phyloP scores from a whole-genome alignment of 2,329 filamentous ascomycete species.

The Sclerotiophoma versabilis region DNA sequence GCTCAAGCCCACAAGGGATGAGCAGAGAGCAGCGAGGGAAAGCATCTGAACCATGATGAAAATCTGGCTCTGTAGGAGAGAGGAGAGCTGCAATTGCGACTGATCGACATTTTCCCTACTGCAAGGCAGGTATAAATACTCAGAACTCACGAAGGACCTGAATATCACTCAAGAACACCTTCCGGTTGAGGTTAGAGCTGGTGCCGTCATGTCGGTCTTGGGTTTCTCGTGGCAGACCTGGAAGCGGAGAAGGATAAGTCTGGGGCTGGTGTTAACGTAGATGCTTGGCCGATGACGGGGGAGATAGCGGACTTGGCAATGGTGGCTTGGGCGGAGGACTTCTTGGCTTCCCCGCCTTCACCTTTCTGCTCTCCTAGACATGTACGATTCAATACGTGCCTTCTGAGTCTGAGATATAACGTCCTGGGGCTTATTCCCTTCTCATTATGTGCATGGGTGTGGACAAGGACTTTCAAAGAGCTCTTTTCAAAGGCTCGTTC shows the following conservation, averaged over 20 bases:
- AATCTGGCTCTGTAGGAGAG: neutral
- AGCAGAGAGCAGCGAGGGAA: constrained; percentile 24
- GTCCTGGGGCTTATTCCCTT: neutral
- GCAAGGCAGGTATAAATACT: constrained; percentile 13
- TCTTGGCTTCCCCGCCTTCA: constrained; percentile 12
- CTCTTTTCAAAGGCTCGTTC: neutral
- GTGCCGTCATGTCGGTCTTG: constrained; percentile 15
- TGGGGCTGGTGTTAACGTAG: constrained; percentile 3
- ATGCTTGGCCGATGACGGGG: constrained; percentile 25
- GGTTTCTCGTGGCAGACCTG: constrained; percentile 5
- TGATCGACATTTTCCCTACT: constrained; percentile 1
- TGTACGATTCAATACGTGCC: neutral
- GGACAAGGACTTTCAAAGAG: neutral
- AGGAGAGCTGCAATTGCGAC: constrained; percentile 3
- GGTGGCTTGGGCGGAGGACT: constrained; percentile 11
- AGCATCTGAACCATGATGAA: constrained; percentile 24
- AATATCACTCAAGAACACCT: constrained; percentile 11
- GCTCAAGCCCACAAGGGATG: constrained; percentile 28
- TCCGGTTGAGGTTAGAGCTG: constrained; percentile 7
- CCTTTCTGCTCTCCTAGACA: neutral
- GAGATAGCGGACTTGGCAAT: constrained; percentile 25
- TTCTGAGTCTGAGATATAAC: no score
- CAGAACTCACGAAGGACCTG: neutral
- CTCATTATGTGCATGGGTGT: no score
- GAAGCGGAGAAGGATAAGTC: constrained; percentile 7